These are phyloP conservation scores for Friedmanniomyces simplex DNA, from an alignment of 495 filamentous ascomycete species.

Conservation along the genomic window DNA sequence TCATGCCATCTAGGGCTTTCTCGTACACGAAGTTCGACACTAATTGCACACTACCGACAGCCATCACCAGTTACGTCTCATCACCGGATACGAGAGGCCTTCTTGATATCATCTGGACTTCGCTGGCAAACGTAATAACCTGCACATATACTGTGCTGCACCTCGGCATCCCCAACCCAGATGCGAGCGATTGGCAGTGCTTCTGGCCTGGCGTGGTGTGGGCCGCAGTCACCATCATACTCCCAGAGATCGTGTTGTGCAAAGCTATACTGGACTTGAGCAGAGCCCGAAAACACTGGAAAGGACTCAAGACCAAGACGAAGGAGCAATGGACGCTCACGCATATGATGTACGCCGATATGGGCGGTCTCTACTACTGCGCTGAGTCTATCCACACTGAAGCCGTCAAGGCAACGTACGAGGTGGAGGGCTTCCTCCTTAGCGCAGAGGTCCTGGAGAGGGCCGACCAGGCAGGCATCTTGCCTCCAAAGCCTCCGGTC, in stretches of 20 bases:
- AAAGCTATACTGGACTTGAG: constrained; percentile 2
- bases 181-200: not conserved
- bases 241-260: constrained; percentile 2
- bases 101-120: not conserved
- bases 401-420: not conserved
- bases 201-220: not conserved
- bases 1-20: not conserved
- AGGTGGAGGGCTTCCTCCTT: not conserved
- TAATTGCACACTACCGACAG: not conserved
- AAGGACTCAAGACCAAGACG: not conserved
- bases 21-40: not conserved
- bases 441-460: not conserved
- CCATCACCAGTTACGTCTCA: not conserved
- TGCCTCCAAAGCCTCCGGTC: not conserved
- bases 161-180: not conserved
- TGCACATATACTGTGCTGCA: constrained; percentile 8
- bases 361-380: constrained; percentile 1
- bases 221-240: constrained; percentile 1
- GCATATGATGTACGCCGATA: constrained; percentile 3
- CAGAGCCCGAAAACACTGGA: not conserved
- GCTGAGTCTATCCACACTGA: not conserved
- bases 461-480: not conserved
- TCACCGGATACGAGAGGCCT: not conserved
- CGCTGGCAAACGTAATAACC: not conserved
- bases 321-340: not conserved